Evolutionary conservation across 139 green algal species (phyloP).

Genomic region (Chlorokybus atmophyticus): DNA sequence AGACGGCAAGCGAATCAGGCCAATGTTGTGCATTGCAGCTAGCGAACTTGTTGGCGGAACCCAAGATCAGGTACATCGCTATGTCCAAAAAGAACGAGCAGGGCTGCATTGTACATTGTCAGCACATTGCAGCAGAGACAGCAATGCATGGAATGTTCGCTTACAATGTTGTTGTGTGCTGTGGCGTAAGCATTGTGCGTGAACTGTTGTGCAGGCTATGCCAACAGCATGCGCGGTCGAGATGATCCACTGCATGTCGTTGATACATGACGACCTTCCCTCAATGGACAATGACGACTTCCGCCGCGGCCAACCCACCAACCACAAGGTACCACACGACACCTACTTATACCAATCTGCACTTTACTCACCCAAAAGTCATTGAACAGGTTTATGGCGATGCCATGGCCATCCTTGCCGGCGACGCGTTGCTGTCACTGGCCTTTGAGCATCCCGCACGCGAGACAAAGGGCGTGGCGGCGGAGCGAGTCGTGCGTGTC

Average conservation of each 20-base stretch:
- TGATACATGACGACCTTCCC: constrained; percentile 93
- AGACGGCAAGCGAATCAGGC: constrained; percentile 83
- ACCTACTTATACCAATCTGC: no score
- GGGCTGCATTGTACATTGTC: no score
- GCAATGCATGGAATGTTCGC: no score
- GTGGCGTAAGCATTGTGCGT: no score
- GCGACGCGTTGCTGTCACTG: constrained; percentile 84
- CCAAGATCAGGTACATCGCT: no score
- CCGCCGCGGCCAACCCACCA: constrained; percentile 75
- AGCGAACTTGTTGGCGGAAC: constrained; percentile 84
- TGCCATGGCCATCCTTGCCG: constrained; percentile 90
- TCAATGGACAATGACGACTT: constrained; percentile 99
- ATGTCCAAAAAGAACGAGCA: no score
- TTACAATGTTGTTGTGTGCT: no score
- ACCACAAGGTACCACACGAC: constrained; percentile 85
- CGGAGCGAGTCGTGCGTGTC: constrained; percentile 61
- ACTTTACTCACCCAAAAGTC: no score
- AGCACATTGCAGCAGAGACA: no score
- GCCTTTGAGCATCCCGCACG: constrained; percentile 92
- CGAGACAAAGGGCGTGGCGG: constrained; percentile 57
- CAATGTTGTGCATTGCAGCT: constrained; percentile 81
- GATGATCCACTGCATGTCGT: constrained; percentile 97
- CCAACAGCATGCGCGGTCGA: constrained; percentile 90
- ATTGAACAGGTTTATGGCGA: constrained; percentile 78
- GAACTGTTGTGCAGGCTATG: constrained; percentile 53